These are phyloP conservation scores for Protea cynaroides DNA, from an alignment of 164 flowering plant species.

Conservation along the genomic window DNA sequence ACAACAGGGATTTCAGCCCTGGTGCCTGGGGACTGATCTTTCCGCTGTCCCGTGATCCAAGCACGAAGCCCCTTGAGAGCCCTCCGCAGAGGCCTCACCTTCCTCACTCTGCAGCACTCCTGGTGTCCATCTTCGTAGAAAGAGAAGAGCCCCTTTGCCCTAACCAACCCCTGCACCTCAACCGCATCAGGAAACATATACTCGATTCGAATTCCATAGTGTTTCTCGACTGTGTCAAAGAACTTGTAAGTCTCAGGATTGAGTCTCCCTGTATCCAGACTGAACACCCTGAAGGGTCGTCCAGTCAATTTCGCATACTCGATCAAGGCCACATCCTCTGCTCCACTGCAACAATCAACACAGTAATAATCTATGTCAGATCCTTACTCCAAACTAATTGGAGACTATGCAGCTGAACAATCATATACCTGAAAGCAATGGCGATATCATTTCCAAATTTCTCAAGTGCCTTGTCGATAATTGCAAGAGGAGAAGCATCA, in stretches of 20 bases:
- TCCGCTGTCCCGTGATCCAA: slow-evolving; percentile 89
- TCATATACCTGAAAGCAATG: slow-evolving; percentile 82
- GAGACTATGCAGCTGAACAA: no score
- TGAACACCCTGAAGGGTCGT: slow-evolving; percentile 88
- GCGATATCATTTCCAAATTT: slow-evolving; percentile 79
- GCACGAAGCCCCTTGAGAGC: slow-evolving; percentile 87
- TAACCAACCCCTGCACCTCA: slow-evolving; percentile 83
- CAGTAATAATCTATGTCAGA: no score
- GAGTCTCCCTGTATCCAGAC: slow-evolving; percentile 89
- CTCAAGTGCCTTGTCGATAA: slow-evolving; percentile 77
- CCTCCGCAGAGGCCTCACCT: slow-evolving; percentile 84
- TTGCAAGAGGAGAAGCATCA: slow-evolving; percentile 83
- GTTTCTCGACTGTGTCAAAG: slow-evolving; percentile 79
- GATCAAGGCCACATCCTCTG: slow-evolving; percentile 92
- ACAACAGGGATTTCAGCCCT: slow-evolving; percentile 79
- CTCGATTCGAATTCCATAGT: slow-evolving; percentile 74
- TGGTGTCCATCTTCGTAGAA: slow-evolving; percentile 96
- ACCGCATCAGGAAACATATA: slow-evolving; percentile 97
- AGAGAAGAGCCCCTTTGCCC: slow-evolving; percentile 84
- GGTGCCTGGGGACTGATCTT: slow-evolving; percentile 83
- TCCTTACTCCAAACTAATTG: no score
- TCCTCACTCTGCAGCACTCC: slow-evolving; percentile 95
- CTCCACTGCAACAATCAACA: slow-evolving; percentile 66
- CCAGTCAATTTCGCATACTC: slow-evolving; percentile 91
- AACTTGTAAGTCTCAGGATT: slow-evolving; percentile 83